A percentile compares a stretch with the other conserved stretches of the same genome.
These are phyloP conservation scores for Hericium erinaceus DNA, from an alignment of 768 basidiomycete genomes.

Conservation along the genomic window DNA sequence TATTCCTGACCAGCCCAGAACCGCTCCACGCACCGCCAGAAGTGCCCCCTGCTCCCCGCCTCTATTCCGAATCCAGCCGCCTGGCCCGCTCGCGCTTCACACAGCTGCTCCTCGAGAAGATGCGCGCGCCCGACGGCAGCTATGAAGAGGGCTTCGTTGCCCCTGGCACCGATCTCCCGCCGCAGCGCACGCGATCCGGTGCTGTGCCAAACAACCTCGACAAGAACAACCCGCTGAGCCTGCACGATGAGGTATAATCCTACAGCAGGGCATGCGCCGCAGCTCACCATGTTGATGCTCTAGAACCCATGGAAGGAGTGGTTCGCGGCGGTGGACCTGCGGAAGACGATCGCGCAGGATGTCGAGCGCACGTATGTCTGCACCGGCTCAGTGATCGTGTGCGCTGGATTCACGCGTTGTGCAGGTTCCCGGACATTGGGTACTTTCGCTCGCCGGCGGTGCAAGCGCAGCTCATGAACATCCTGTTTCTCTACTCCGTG, in stretches of 20 bases:
- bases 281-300: conserved; percentile 1
- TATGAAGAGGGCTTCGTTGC: conserved; percentile 60
- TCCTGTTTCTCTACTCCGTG: conserved; percentile 77
- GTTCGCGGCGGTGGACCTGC: conserved; percentile 83
- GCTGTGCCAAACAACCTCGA: conserved; percentile 38
- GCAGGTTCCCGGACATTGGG: conserved; percentile 88
- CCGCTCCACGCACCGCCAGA: conserved; percentile 49
- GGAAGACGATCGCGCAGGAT: conserved; percentile 86
- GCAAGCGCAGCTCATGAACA: conserved; percentile 73
- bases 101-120: conserved; percentile 51
- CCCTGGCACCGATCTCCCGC: conserved; percentile 37
- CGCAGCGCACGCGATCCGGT: conserved; percentile 13
- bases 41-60: conserved; percentile 17
- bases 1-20: conserved; percentile 60
- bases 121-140: conserved; percentile 80
- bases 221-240: conserved; percentile 72
- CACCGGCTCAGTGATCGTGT: not conserved
- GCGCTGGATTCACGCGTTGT: not conserved
- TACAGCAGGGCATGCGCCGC: not conserved
- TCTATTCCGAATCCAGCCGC: conserved; percentile 27
- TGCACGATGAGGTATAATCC: conserved; percentile 57
- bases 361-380: conserved; percentile 84
- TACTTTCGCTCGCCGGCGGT: conserved; percentile 78
- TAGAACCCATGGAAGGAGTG: conserved; percentile 95
- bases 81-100: conserved; percentile 48